phyloP scores from a whole-genome alignment of 768 basidiomycete genomes.

The Russula abietina region DNA sequence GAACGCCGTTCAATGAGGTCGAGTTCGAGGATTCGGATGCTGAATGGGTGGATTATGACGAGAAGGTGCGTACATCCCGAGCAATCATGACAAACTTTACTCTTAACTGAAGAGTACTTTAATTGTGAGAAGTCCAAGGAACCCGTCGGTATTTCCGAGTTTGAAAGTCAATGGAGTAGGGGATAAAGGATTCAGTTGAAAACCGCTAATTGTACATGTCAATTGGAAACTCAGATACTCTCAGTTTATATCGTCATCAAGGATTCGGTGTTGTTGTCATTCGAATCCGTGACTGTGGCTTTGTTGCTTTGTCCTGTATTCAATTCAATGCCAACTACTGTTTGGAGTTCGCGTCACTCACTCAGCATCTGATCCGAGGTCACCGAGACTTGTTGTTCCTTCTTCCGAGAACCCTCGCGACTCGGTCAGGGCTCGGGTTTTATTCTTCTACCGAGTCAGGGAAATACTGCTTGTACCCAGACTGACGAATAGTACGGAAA shows the following conservation, averaged over 20 bases:
- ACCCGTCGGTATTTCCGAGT: conserved; percentile 65
- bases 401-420: background rate
- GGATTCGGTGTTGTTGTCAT: too few relatives aligned
- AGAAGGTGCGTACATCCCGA: conserved; percentile 51
- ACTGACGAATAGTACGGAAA: too few relatives aligned
- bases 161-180: conserved; percentile 62
- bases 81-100: background rate
- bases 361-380: too few relatives aligned
- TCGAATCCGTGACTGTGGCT: background rate
- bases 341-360: background rate
- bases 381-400: too few relatives aligned
- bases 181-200: conserved; percentile 35
- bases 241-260: too few relatives aligned
- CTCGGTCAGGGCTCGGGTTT: background rate
- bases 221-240: background rate
- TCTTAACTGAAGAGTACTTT: background rate
- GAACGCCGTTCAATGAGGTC: conserved; percentile 57
- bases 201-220: conserved; percentile 6
- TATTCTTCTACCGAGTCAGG: too few relatives aligned
- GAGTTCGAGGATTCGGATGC: conserved; percentile 46
- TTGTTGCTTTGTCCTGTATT: background rate
- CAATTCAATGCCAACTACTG: too few relatives aligned
- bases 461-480: too few relatives aligned
- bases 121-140: conserved; percentile 42
- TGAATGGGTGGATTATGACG: conserved; percentile 88